Base-by-base conservation (phyloP, 78 protist species). In the Planoprotostelium fungivorum region DNA sequence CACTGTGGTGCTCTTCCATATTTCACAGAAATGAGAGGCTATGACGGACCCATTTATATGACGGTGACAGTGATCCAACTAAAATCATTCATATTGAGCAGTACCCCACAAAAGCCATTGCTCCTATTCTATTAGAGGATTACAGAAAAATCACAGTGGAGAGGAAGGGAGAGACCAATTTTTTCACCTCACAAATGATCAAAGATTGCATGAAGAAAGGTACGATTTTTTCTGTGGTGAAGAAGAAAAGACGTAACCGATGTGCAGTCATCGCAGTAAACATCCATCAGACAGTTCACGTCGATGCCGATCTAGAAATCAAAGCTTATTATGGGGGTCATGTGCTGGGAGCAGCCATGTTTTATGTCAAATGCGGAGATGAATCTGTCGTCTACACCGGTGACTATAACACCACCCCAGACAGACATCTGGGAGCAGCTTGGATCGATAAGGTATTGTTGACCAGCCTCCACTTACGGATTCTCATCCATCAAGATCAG, bases 381-480 rank as follows among this genome's bases (percentile, higher is more conserved):
- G 94, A 93, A 63, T 91, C 97, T 10, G 96, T 96, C 16, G 94
- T 99, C 23, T 99, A 99, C 96, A 98, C 99, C 0, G 99, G 99
- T 38, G 99, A 99, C 95, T 99, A 97, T 90, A 99, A 98, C 95
- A 98, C 96, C 96, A 97, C 99, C n/a, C 96, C 99, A 0, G 99
- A 99, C 93, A 87, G 99, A n/a, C 99, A 98, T 83, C 94, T 98
- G 31, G 96, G 97, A 1, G 85, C 98, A n/a, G 94, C 97, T 29
- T 73, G 91, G 96, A 90, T 92, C 25, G 97, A 96, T 39, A 51
- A 51, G 73, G 73, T 51, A n/a, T n/a, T n/a, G n/a, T n/a, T n/a
- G n/a, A n/a, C n/a, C n/a, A n/a, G n/a, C n/a, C n/a, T n/a, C n/a
- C n/a, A n/a, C n/a, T n/a, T n/a, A n/a, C n/a, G n/a, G n/a, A n/a